A percentile compares a stretch with the other conserved stretches of the same genome.
phyloP scores from a whole-genome alignment of 2,329 filamentous ascomycete genomes.

The Trichophyton rubrum region DNA sequence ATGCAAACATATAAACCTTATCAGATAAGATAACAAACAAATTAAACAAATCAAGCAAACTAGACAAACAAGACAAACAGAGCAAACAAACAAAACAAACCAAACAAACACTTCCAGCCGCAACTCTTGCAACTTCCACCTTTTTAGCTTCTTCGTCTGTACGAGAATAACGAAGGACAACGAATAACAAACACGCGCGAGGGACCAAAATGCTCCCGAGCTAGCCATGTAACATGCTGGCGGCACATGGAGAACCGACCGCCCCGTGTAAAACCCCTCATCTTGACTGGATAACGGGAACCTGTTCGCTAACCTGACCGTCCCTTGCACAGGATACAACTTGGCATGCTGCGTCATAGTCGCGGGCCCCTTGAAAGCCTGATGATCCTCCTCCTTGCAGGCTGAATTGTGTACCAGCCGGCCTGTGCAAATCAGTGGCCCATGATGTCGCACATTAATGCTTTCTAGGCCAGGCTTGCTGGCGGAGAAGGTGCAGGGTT shows the following conservation, averaged over 20 bases:
- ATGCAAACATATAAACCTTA: not conserved
- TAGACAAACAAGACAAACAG: not conserved
- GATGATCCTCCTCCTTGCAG: not conserved
- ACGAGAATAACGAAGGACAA: not conserved
- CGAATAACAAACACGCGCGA: no score
- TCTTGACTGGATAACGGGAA: not conserved
- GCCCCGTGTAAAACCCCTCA: not conserved
- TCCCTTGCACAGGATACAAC: not conserved
- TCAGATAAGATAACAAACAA: not conserved
- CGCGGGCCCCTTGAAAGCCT: not conserved
- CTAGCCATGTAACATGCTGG: not conserved
- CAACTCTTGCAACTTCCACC: not conserved
- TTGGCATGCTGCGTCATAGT: conserved; percentile 3
- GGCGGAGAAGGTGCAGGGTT: not conserved
- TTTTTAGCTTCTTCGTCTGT: not conserved
- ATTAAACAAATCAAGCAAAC: no score
- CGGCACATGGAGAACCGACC: not conserved
- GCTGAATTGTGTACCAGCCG: not conserved
- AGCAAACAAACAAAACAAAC: not conserved
- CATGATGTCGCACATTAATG: not conserved
- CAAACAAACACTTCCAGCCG: not conserved
- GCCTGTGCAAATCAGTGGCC: not conserved
- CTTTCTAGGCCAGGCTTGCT: not conserved
- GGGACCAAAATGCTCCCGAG: not conserved
- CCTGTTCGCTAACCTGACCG: not conserved